phyloP scores from a whole-genome alignment of 1,284 basidiomycete genomes.

The Leccinum solheimii region DNA sequence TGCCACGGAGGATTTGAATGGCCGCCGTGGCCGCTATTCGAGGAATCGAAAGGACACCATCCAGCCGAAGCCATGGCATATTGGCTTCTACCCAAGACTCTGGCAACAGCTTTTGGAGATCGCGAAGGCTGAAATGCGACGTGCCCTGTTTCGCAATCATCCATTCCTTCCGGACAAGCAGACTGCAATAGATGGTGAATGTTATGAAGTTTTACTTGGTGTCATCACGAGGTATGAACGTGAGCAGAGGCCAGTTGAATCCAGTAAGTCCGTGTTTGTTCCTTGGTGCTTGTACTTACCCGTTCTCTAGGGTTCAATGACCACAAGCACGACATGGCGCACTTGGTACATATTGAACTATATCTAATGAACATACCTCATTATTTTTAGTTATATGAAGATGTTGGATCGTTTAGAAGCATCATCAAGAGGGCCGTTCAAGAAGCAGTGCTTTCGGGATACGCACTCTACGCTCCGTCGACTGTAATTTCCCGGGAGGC shows the following conservation, averaged over 20 bases:
- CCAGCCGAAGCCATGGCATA: not conserved
- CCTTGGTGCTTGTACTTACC: not conserved
- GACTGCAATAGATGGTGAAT: not conserved
- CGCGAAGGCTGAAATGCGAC: not conserved
- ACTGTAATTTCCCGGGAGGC: not conserved
- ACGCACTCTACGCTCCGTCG: not conserved
- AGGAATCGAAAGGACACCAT: not conserved
- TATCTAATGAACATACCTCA: not conserved
- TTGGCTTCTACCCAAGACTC: not conserved
- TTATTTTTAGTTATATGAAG: not conserved
- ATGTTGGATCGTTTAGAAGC: not conserved
- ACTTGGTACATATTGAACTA: not conserved
- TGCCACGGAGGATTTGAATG: not conserved
- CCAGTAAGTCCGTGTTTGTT: not conserved
- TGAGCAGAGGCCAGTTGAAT: not conserved
- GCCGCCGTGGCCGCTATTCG: not conserved
- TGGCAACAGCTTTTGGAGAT: not conserved
- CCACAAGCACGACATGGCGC: not conserved
- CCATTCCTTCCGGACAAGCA: not conserved
- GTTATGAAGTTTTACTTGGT: not conserved
- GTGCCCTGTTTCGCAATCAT: not conserved
- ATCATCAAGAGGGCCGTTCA: constrained; percentile 2
- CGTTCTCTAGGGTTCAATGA: not conserved
- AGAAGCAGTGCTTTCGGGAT: not conserved
- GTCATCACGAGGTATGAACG: not conserved